These are phyloP conservation scores for Thermoascus crustaceus DNA, from an alignment of 2,329 filamentous ascomycete species.

Conservation along the genomic window DNA sequence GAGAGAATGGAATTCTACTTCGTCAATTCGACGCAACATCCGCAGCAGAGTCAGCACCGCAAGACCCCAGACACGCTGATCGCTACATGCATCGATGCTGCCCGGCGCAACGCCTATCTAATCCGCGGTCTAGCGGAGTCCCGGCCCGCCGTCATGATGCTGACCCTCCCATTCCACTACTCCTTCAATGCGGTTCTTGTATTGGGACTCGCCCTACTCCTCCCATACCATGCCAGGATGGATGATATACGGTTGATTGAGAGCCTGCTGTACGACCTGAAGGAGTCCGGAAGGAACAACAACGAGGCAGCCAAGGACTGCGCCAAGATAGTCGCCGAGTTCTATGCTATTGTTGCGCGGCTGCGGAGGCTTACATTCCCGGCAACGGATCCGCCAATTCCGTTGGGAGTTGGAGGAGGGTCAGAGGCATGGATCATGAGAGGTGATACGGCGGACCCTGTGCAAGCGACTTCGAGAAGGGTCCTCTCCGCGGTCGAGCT, in stretches of 20 bases:
- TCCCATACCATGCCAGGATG: constrained; percentile 2
- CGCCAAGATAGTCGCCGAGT: constrained; percentile 4
- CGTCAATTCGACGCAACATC: constrained; percentile 23
- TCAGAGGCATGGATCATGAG: too few relatives aligned
- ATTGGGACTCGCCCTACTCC: constrained; percentile 30
- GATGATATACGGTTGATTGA: constrained; percentile 4
- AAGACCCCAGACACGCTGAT: constrained; percentile 12
- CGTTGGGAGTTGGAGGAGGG: not conserved
- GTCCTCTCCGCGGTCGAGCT: constrained; percentile 4
- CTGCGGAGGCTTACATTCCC: constrained; percentile 2
- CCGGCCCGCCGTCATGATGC: constrained; percentile 31
- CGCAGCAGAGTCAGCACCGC: constrained; percentile 24
- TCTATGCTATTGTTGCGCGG: constrained; percentile 2
- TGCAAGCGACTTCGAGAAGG: not conserved
- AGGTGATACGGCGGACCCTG: not conserved
- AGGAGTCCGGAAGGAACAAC: constrained; percentile 2
- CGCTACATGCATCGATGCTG: constrained; percentile 35
- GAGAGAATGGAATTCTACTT: constrained; percentile 39
- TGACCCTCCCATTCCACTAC: constrained; percentile 26
- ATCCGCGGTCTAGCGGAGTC: constrained; percentile 39
- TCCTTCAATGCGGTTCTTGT: constrained; percentile 46
- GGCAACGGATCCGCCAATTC: constrained; percentile 1
- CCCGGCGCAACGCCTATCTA: constrained; percentile 40
- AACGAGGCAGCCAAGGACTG: constrained; percentile 4
- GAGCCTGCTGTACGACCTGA: constrained; percentile 4